Conservation (phyloP, 2,329 filamentous ascomycete genomes). For the Fusarium sp. region DNA sequence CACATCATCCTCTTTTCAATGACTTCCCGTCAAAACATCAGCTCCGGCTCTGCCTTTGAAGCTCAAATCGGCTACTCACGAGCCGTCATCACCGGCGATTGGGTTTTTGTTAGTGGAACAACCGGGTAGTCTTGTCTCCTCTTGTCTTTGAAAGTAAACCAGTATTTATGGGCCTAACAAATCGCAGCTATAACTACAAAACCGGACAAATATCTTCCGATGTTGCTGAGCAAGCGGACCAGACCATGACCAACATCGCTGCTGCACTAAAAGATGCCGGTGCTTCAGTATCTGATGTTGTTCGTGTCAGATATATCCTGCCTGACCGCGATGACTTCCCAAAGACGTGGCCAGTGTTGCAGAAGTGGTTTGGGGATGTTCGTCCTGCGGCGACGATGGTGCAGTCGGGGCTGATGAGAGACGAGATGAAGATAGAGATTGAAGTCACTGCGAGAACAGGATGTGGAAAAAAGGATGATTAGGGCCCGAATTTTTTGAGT, state of each 20-base stretch:
- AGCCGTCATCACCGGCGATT: constrained; percentile 66
- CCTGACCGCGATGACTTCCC: constrained; percentile 64
- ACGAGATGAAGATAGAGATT: constrained; percentile 63
- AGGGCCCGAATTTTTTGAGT: background rate
- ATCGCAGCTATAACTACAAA: constrained; percentile 65
- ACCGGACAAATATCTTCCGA: constrained; percentile 62
- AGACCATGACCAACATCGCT: constrained; percentile 64
- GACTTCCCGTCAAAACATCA: constrained; percentile 60
- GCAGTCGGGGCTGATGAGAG: constrained; percentile 66
- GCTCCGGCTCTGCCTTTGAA: constrained; percentile 67
- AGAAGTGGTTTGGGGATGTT: constrained; percentile 65
- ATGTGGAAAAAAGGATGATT: constrained; percentile 22
- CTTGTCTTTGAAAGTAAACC: background rate
- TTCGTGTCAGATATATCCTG: constrained; percentile 68
- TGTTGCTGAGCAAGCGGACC: constrained; percentile 65
- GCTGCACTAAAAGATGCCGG: constrained; percentile 62
- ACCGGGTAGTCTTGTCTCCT: constrained; percentile 60
- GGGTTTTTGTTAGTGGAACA: constrained; percentile 69
- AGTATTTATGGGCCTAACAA: background rate
- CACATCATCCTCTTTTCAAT: constrained; percentile 5
- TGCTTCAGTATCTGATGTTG: constrained; percentile 62
- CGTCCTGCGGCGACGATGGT: constrained; percentile 69
- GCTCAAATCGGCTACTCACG: constrained; percentile 69
- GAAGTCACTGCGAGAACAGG: constrained; percentile 60
- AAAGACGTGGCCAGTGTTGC: constrained; percentile 65